Evolutionary conservation across 2,329 filamentous ascomycete genomes (phyloP), one percentile per base, ranked within the genome.

Genomic region (Mollisia scopiformis): DNA sequence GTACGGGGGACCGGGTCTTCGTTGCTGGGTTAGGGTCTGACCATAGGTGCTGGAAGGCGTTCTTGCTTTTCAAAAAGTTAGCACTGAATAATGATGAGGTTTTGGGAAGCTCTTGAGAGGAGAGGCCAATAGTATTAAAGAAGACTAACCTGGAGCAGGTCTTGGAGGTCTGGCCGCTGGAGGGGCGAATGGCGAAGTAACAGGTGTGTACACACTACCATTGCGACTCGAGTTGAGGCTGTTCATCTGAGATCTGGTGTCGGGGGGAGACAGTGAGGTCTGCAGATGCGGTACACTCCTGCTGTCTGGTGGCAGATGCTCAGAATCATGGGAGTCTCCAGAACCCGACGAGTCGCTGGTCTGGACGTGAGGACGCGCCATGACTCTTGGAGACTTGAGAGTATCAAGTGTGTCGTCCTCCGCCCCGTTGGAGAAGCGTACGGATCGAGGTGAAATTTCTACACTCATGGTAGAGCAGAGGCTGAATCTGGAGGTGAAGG

Each of bases 31-130:
- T n/a, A n/a, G n/a, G n/a, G n/a, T n/a, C n/a, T n/a, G n/a, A n/a
- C n/a, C n/a, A 74, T 95, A 95, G 31, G 91, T 93, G 73, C 83
- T 91, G 30, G 91, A 94, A 1, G 90, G 90, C 4, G 90, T 93
- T 70, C 91, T n/a, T n/a, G n/a, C n/a, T n/a, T n/a, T n/a, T n/a
- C n/a, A n/a, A n/a, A n/a, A n/a, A n/a, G n/a, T n/a, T n/a, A n/a
- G n/a, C n/a, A n/a, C n/a, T n/a, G n/a, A n/a, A n/a, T n/a, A n/a
- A n/a, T n/a, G n/a, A n/a, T n/a, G n/a, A n/a, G n/a, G n/a, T n/a
- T n/a, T n/a, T n/a, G n/a, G n/a, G n/a, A n/a, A n/a, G n/a, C n/a
- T n/a, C n/a, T n/a, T n/a, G n/a, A n/a, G n/a, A n/a, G n/a, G n/a
- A n/a, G n/a, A n/a, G n/a, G n/a, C n/a, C n/a, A n/a, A n/a, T n/a